phyloP scores from a whole-genome alignment of 768 basidiomycete species.

The Phylloporus arenicola region DNA sequence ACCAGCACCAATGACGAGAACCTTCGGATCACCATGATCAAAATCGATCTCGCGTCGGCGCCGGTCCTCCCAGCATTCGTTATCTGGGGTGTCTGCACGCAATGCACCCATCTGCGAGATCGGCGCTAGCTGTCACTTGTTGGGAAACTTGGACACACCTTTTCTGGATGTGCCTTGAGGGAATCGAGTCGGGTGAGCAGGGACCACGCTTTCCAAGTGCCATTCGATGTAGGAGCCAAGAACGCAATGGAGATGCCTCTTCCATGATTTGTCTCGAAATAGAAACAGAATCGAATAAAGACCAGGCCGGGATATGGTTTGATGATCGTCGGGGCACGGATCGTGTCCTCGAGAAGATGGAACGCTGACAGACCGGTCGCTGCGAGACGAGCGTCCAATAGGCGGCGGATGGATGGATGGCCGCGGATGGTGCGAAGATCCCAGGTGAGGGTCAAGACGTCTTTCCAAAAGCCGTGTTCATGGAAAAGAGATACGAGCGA shows the following conservation, averaged over 20 bases:
- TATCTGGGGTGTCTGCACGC: slow-evolving; percentile 37
- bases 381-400: slow-evolving; percentile 35
- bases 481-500: slow-evolving; percentile 15
- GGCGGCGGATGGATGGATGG: slow-evolving; percentile 28
- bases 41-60: slow-evolving; percentile 41
- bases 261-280: slow-evolving; percentile 47
- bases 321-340: slow-evolving; percentile 30
- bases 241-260: slow-evolving; percentile 48
- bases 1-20: slow-evolving; percentile 59
- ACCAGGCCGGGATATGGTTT: slow-evolving; percentile 46
- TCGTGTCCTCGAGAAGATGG: slow-evolving; percentile 17
- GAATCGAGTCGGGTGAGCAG: slow-evolving; percentile 56
- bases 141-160: slow-evolving; percentile 16
- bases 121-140: neutral
- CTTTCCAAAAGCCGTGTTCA: slow-evolving; percentile 41
- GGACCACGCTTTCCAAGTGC: slow-evolving; percentile 54
- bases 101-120: slow-evolving; percentile 30
- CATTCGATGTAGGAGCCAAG: slow-evolving; percentile 37
- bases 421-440: slow-evolving; percentile 47
- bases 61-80: slow-evolving; percentile 47
- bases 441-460: slow-evolving; percentile 49
- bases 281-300: slow-evolving; percentile 55
- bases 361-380: slow-evolving; percentile 14
- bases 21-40: slow-evolving; percentile 44
- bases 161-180: slow-evolving; percentile 49